Evolutionary conservation across 495 filamentous ascomycete genomes (phyloP).

Genomic region (Aspergillus panamensis): DNA sequence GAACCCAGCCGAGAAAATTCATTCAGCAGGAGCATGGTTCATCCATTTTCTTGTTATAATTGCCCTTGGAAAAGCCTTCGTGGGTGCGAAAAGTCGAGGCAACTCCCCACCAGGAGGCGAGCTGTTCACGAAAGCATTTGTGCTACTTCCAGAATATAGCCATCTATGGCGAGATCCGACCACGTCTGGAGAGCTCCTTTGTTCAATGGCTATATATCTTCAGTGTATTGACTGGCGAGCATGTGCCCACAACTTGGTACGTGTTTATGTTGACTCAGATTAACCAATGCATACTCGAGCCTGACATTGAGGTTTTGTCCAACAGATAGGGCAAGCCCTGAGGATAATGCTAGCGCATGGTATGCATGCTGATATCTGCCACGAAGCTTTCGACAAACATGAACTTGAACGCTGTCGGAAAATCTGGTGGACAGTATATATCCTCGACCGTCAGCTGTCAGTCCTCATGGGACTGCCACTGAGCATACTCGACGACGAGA

Average conservation of each 20-base stretch:
- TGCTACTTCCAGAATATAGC: constrained; percentile 37
- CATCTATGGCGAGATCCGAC: constrained; percentile 35
- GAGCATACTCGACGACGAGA: constrained; percentile 35
- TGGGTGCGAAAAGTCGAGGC: constrained; percentile 31
- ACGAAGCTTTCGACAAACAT: constrained; percentile 29
- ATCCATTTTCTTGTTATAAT: constrained; percentile 45
- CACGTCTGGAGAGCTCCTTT: constrained; percentile 39
- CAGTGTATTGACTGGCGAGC: constrained; percentile 40
- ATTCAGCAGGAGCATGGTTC: constrained; percentile 37
- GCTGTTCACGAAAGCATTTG: constrained; percentile 39
- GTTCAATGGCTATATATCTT: constrained; percentile 41
- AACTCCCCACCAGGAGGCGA: constrained; percentile 33
- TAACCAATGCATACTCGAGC: not conserved
- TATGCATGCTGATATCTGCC: constrained; percentile 42
- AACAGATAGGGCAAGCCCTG: constrained; percentile 44
- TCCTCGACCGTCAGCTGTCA: constrained; percentile 43
- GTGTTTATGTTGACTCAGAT: not conserved
- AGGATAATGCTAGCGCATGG: constrained; percentile 40
- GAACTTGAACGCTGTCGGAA: constrained; percentile 36
- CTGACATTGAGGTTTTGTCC: not conserved
- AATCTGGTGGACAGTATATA: constrained; percentile 47
- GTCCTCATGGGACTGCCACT: constrained; percentile 43
- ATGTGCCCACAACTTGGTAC: constrained; percentile 39
- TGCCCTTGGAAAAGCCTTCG: constrained; percentile 45
- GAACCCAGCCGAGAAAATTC: constrained; percentile 20